Percentiles rank a stretch among this genome's conserved stretches.
These are phyloP conservation scores for Dalbergia oliveri DNA, from an alignment of 306 rosid species.

Conservation along the genomic window DNA sequence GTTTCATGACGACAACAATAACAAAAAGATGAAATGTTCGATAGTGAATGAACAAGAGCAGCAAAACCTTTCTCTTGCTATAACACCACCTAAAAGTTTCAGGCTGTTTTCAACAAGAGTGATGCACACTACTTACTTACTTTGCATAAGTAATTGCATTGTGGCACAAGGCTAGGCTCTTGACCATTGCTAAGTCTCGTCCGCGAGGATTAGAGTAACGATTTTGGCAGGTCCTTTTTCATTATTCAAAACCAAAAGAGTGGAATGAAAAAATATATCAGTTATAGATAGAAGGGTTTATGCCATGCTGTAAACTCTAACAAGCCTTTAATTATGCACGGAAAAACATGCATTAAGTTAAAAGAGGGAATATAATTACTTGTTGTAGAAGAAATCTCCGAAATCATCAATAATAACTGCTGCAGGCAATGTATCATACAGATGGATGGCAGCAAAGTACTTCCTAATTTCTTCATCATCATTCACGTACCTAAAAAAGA, in stretches of 20 bases:
- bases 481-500: conserved; percentile 66
- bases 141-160: conserved; percentile 77
- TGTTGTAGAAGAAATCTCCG: conserved; percentile 76
- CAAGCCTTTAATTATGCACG: not conserved
- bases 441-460: conserved; percentile 90
- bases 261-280: not conserved
- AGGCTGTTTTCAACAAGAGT: not conserved
- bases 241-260: conserved; percentile 26
- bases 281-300: not conserved
- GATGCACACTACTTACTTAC: conserved; percentile 70
- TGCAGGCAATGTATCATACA: conserved; percentile 68
- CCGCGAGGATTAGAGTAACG: conserved; percentile 74
- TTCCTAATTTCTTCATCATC: conserved; percentile 81
- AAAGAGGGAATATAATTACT: conserved; percentile 44
- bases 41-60: not conserved
- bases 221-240: conserved; percentile 76
- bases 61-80: too few species aligned
- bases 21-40: too few species aligned
- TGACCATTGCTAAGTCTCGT: conserved; percentile 86
- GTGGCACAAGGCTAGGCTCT: conserved; percentile 84
- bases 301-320: not conserved
- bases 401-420: conserved; percentile 84
- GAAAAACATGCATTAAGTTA: not conserved
- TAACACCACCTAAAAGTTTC: not conserved
- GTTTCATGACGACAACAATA: too few species aligned